phyloP scores from a whole-genome alignment of 2,329 filamentous ascomycete species.

The Pseudogymnoascus sp. region DNA sequence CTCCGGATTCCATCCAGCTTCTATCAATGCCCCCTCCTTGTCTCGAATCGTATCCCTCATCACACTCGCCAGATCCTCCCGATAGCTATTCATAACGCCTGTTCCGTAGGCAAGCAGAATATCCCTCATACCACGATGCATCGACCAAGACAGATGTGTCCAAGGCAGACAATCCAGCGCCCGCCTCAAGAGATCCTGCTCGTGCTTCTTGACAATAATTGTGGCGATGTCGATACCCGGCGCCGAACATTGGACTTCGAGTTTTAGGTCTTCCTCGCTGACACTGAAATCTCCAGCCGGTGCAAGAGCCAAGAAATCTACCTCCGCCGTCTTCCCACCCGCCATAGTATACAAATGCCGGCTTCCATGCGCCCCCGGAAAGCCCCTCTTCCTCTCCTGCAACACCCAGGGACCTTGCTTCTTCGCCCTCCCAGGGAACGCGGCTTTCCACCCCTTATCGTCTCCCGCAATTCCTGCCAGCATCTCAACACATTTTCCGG shows the following conservation, averaged over 20 bases:
- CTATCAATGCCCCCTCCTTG: conserved; percentile 15
- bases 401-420: conserved; percentile 14
- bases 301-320: conserved; percentile 26
- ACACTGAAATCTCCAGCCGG: neutral
- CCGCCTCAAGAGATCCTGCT: conserved; percentile 20
- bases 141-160: conserved; percentile 29
- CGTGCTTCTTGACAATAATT: conserved; percentile 18
- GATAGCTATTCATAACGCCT: conserved; percentile 23
- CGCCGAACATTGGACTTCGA: conserved; percentile 21
- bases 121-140: conserved; percentile 29
- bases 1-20: conserved; percentile 24
- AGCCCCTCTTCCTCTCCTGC: conserved; percentile 22
- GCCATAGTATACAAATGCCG: conserved; percentile 30
- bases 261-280: conserved; percentile 5
- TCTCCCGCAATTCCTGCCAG: conserved; percentile 19
- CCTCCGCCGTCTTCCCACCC: conserved; percentile 27
- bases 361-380: conserved; percentile 27
- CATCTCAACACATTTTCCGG: conserved; percentile 23
- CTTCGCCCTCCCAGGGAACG: conserved; percentile 20
- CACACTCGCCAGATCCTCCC: conserved; percentile 19
- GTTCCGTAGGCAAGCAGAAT: conserved; percentile 26
- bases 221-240: conserved; percentile 10
- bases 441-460: conserved; percentile 16
- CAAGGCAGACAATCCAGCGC: conserved; percentile 30
- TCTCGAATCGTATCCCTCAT: conserved; percentile 16